Evolutionary conservation across 257 asterid genomes (phyloP).

Genomic region (Solanum arcanum): DNA sequence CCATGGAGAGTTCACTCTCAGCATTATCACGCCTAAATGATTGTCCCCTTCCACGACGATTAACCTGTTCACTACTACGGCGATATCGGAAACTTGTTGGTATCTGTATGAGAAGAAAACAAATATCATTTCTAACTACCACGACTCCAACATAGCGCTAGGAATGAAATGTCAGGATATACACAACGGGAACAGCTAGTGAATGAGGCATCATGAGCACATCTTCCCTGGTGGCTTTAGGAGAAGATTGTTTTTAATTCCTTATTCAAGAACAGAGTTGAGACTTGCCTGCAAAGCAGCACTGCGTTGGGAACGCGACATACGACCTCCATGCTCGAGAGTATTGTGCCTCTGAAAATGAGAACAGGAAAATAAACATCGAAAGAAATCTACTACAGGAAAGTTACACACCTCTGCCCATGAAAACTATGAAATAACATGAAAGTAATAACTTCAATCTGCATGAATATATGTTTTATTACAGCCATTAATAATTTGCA

Average conservation of each 20-base stretch:
- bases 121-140: background rate
- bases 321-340: conserved; percentile 84
- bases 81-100: conserved; percentile 90
- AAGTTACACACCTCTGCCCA: background rate
- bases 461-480: background rate
- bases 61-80: conserved; percentile 56
- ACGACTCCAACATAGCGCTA: background rate
- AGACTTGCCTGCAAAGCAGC: conserved; percentile 91
- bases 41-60: conserved; percentile 70
- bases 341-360: conserved; percentile 80
- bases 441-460: background rate
- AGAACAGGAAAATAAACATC: conserved; percentile 1
- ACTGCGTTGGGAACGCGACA: conserved; percentile 90
- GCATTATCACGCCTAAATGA: conserved; percentile 56
- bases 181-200: background rate
- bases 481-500: background rate
- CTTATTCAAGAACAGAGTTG: background rate
- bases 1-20: conserved; percentile 61
- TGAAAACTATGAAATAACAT: background rate
- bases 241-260: background rate
- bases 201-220: background rate
- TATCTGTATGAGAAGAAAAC: conserved; percentile 29
- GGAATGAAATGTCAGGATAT: background rate
- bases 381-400: background rate
- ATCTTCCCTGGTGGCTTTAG: background rate